Evolutionary conservation across 2,329 filamentous ascomycete genomes (phyloP).

Genomic region (Atkinsonella hypoxylon): DNA sequence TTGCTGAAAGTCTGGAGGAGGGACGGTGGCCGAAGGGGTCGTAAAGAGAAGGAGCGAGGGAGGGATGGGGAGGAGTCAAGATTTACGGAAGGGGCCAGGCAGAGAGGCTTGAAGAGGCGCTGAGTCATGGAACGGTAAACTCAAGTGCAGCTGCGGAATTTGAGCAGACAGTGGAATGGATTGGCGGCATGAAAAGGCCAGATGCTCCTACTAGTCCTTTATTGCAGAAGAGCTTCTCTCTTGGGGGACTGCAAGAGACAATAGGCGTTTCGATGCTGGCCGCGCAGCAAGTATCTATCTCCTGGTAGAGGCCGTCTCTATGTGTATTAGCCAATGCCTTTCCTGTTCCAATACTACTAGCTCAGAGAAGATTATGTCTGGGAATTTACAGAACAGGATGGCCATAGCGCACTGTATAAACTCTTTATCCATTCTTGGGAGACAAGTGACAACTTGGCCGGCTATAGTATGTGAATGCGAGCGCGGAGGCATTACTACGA

Average conservation of each 20-base stretch:
- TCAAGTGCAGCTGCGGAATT: not conserved
- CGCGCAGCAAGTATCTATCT: not conserved
- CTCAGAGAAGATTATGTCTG: not conserved
- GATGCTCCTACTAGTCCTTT: too few relatives aligned
- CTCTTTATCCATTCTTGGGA: not conserved
- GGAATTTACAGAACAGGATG: not conserved
- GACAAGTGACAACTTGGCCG: not conserved
- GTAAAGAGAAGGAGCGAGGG: not conserved
- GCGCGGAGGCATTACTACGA: not conserved
- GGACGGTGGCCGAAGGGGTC: not conserved
- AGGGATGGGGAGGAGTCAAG: not conserved
- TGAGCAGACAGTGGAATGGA: not conserved
- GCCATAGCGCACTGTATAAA: not conserved
- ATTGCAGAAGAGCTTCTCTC: not conserved
- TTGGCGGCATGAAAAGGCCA: too few relatives aligned
- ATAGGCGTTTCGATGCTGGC: not conserved
- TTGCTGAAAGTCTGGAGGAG: not conserved
- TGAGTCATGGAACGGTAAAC: not conserved
- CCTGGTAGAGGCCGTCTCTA: not conserved
- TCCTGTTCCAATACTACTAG: not conserved
- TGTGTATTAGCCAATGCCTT: not conserved
- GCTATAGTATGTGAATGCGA: not conserved
- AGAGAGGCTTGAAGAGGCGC: not conserved
- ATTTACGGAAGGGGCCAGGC: not conserved
- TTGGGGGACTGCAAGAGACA: not conserved